Conservation (phyloP, 148 eudicot species). For the Euryodendron excelsum region DNA sequence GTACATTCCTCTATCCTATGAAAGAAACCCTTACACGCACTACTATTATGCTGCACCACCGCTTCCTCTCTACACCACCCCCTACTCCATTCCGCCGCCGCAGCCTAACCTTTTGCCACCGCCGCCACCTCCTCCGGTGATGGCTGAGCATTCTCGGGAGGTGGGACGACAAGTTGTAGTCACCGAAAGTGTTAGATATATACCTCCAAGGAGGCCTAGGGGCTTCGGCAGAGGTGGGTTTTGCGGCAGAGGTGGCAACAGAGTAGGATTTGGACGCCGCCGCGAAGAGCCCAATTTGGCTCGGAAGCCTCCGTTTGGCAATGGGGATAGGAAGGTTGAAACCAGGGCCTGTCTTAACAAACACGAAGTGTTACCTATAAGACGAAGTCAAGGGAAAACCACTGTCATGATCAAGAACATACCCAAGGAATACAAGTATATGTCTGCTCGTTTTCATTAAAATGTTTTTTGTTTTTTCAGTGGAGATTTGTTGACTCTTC, state of each 20-base stretch:
- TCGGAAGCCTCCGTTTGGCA: neutral
- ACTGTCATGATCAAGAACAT: constrained; percentile 68
- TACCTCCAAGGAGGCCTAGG: too few relatives aligned
- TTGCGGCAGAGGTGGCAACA: neutral
- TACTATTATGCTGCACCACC: neutral
- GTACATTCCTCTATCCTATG: neutral
- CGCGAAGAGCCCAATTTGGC: neutral
- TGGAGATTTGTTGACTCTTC: too few relatives aligned
- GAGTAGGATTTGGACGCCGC: neutral
- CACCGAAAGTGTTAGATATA: neutral
- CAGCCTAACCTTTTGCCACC: neutral
- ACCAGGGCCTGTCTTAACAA: neutral
- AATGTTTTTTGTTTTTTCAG: neutral
- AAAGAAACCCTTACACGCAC: neutral
- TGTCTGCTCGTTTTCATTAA: neutral
- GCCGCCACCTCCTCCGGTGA: neutral
- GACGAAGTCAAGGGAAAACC: constrained; percentile 27
- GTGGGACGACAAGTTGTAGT: too few relatives aligned
- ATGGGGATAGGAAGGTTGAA: neutral
- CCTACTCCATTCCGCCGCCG: neutral
- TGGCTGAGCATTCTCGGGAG: neutral
- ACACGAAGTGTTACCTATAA: constrained; percentile 19
- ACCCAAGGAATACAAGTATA: constrained; percentile 56
- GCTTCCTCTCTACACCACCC: neutral
- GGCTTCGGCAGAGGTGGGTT: too few relatives aligned